Percentiles rank a stretch among this genome's conserved stretches.
Evolutionary conservation across 257 asterid species (phyloP).

Genomic region (Leonotis leonurus): DNA sequence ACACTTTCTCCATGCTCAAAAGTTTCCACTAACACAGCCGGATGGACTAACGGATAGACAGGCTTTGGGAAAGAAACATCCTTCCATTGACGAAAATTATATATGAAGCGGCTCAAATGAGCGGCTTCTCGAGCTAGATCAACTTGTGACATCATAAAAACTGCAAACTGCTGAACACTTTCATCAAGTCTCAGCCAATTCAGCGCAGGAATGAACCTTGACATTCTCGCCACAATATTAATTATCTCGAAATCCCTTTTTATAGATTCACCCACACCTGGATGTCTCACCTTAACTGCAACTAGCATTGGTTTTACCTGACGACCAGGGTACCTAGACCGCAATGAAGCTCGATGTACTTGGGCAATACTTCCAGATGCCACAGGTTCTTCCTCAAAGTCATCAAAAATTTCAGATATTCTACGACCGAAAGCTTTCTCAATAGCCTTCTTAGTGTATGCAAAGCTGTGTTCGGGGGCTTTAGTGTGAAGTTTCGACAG

Average conservation of each 20-base stretch:
- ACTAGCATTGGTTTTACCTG: conserved; percentile 57
- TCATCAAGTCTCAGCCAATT: conserved; percentile 90
- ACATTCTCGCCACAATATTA: conserved; percentile 52
- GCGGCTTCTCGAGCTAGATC: conserved; percentile 94
- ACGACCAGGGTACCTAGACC: conserved; percentile 47
- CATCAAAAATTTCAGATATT: conserved; percentile 61
- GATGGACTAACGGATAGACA: conserved; percentile 85
- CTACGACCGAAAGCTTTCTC: conserved; percentile 76
- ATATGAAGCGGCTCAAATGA: conserved; percentile 76
- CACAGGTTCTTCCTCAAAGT: conserved; percentile 76
- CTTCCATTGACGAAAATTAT: conserved; percentile 79
- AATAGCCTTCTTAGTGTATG: conserved; percentile 60
- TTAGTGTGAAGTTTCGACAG: conserved; percentile 79
- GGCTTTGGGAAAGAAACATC: conserved; percentile 92
- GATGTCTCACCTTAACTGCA: conserved; percentile 90
- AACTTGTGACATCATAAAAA: conserved; percentile 87
- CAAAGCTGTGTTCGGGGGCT: conserved; percentile 90
- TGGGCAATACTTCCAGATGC: conserved; percentile 94
- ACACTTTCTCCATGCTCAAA: conserved; percentile 90
- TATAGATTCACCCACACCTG: conserved; percentile 88
- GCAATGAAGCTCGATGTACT: conserved; percentile 72
- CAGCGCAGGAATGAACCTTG: conserved; percentile 56
- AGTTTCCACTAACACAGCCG: conserved; percentile 86
- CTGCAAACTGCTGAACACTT: conserved; percentile 78
- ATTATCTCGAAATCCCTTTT: conserved; percentile 74